These are phyloP conservation scores for Delphinella strobiligena DNA, from an alignment of 2,329 filamentous ascomycete species.

Conservation along the genomic window DNA sequence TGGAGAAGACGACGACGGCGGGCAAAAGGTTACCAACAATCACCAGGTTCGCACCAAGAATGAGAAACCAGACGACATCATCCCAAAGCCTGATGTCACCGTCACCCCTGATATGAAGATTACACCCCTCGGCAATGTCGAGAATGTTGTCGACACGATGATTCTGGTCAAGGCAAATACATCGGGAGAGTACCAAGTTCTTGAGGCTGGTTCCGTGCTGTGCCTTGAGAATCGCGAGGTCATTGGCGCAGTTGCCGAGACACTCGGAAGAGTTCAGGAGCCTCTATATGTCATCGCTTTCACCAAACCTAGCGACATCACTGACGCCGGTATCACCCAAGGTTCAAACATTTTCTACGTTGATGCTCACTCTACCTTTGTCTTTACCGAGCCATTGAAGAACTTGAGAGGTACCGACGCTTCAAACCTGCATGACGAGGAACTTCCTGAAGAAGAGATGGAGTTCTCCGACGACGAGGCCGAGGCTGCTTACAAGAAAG, in stretches of 20 bases:
- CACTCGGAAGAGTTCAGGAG: constrained; percentile 72
- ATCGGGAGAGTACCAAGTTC: constrained; percentile 70
- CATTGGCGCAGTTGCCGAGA: constrained; percentile 71
- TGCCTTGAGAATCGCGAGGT: constrained; percentile 65
- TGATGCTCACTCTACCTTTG: constrained; percentile 63
- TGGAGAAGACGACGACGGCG: constrained; percentile 61
- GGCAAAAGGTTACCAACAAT: constrained; percentile 34
- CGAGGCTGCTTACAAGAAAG: constrained; percentile 46
- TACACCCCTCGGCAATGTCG: constrained; percentile 60
- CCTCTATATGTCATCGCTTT: constrained; percentile 80
- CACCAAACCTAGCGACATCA: constrained; percentile 54
- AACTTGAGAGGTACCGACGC: constrained; percentile 80
- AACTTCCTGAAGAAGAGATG: constrained; percentile 71
- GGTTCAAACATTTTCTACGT: constrained; percentile 71
- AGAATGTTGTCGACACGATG: constrained; percentile 67
- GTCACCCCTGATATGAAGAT: constrained; percentile 69
- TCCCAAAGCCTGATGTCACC: constrained; percentile 59
- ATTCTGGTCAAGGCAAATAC: constrained; percentile 67
- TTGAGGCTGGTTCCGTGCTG: constrained; percentile 74
- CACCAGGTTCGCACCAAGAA: constrained; percentile 66
- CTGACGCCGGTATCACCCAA: constrained; percentile 51
- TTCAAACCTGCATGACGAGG: constrained; percentile 89
- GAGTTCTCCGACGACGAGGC: constrained; percentile 97
- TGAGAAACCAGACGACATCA: constrained; percentile 45
- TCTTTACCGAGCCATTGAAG: constrained; percentile 75